Evolutionary conservation across 192 early-diverging fungal species (phyloP).

Genomic region (Coemansia sp.): DNA sequence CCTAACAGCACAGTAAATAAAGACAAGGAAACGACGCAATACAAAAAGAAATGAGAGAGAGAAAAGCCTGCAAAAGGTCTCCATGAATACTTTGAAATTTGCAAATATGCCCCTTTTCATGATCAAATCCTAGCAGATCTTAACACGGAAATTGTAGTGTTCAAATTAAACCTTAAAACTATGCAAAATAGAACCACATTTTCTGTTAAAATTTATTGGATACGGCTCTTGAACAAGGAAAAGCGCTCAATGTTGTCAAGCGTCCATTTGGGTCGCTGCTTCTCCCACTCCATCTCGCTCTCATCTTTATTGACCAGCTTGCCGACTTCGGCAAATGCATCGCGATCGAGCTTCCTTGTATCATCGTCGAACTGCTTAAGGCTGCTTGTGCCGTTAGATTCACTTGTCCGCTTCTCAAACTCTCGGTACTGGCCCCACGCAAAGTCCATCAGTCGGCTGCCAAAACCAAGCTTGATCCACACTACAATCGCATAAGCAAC

Average conservation of each 20-base stretch:
- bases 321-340: slow-evolving; percentile 37
- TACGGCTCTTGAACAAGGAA: slow-evolving; percentile 86
- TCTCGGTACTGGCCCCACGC: slow-evolving; percentile 64
- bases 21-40: background rate
- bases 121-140: background rate
- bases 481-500: slow-evolving; percentile 59
- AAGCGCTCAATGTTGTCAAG: slow-evolving; percentile 90
- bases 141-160: background rate
- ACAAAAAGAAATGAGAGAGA: background rate
- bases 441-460: slow-evolving; percentile 71
- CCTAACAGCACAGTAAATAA: background rate
- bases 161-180: background rate
- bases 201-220: slow-evolving; percentile 57
- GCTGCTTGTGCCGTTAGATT: slow-evolving; percentile 7
- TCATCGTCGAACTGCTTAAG: slow-evolving; percentile 46
- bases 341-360: slow-evolving; percentile 54
- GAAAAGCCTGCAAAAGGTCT: background rate
- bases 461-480: slow-evolving; percentile 76
- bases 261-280: slow-evolving; percentile 60
- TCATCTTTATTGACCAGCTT: slow-evolving; percentile 37
- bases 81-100: background rate
- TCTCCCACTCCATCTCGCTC: slow-evolving; percentile 52
- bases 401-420: slow-evolving; percentile 49
- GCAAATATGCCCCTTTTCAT: background rate
- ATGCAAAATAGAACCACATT: background rate